Conservation (phyloP, 495 filamentous ascomycete genomes). For the Chaetomidium leptoderma region DNA sequence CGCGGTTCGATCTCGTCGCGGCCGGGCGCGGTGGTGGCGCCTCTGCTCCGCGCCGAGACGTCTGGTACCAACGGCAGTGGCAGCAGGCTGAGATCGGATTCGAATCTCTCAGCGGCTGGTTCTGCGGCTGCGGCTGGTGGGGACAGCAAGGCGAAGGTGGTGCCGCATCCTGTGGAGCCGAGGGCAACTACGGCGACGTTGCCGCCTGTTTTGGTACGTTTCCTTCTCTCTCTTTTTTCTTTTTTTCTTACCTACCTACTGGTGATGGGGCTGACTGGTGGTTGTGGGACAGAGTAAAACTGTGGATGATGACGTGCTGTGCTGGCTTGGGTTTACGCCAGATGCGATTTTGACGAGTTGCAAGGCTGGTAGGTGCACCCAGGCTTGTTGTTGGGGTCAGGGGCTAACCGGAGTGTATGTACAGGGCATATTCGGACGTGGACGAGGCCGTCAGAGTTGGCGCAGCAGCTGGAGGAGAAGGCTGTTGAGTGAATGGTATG, state of each 20-base stretch:
- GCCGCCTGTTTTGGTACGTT: conserved; percentile 82
- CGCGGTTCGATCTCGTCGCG: conserved; percentile 59
- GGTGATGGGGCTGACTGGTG: neutral
- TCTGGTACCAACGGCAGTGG: conserved; percentile 38
- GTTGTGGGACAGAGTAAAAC: conserved; percentile 62
- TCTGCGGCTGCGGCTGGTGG: conserved; percentile 28
- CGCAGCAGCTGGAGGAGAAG: conserved; percentile 18
- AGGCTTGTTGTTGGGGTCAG: neutral
- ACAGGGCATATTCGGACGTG: conserved; percentile 21
- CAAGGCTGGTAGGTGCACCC: conserved; percentile 60
- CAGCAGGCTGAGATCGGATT: conserved; percentile 63
- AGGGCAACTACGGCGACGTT: conserved; percentile 75
- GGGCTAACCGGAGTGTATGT: neutral
- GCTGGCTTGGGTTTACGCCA: conserved; percentile 87
- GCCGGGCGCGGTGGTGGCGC: conserved; percentile 22
- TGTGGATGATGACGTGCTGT: conserved; percentile 79
- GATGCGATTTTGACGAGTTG: conserved; percentile 90
- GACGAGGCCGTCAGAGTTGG: conserved; percentile 20
- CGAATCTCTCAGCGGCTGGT: conserved; percentile 46
- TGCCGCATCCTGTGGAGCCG: conserved; percentile 76
- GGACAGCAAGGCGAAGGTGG: conserved; percentile 35
- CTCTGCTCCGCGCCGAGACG: conserved; percentile 45
- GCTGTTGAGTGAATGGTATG: neutral
- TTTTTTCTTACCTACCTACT: no score
- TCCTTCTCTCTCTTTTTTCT: neutral